phyloP scores from a whole-genome alignment of 176 grass and related monocot genomes.

The Juncus effusus region DNA sequence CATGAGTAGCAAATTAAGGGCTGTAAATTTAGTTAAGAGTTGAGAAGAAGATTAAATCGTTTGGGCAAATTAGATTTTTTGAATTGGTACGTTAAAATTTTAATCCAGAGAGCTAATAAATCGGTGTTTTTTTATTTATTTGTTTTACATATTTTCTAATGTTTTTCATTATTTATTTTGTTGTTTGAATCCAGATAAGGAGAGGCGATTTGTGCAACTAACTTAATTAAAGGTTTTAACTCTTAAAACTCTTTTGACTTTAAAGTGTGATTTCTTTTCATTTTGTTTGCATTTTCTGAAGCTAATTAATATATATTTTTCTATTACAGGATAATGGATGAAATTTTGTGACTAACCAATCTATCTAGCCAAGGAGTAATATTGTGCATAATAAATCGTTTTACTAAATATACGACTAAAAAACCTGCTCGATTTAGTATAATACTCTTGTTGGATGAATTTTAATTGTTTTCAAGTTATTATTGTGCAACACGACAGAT shows the following conservation, averaged over 20 bases:
- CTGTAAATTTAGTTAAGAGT: slow-evolving; percentile 33
- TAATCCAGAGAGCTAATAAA: neutral
- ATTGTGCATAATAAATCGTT: slow-evolving; percentile 19
- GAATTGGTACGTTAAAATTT: neutral
- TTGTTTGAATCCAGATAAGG: slow-evolving; percentile 16
- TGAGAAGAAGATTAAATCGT: neutral
- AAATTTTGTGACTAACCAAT: slow-evolving; percentile 56
- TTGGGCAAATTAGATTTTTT: neutral
- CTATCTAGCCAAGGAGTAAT: slow-evolving; percentile 20
- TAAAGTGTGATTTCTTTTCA: slow-evolving; percentile 11
- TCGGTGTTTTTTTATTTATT: slow-evolving; percentile 18
- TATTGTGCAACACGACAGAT: neutral
- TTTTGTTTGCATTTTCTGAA: neutral
- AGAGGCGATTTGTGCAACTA: slow-evolving; percentile 40
- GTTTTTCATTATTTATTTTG: slow-evolving; percentile 22
- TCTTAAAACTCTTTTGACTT: neutral
- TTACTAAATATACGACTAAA: slow-evolving; percentile 38
- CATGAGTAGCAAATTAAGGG: slow-evolving; percentile 30
- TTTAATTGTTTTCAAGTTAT: slow-evolving; percentile 23
- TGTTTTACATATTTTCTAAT: slow-evolving; percentile 28
- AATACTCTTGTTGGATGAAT: slow-evolving; percentile 11
- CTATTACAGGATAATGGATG: slow-evolving; percentile 39
- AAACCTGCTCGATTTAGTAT: slow-evolving; percentile 22
- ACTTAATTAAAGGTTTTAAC: slow-evolving; percentile 43
- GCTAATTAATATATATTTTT: neutral